phyloP scores from a whole-genome alignment of 345 rosid genomes.

The Mallotus nudiflorus region DNA sequence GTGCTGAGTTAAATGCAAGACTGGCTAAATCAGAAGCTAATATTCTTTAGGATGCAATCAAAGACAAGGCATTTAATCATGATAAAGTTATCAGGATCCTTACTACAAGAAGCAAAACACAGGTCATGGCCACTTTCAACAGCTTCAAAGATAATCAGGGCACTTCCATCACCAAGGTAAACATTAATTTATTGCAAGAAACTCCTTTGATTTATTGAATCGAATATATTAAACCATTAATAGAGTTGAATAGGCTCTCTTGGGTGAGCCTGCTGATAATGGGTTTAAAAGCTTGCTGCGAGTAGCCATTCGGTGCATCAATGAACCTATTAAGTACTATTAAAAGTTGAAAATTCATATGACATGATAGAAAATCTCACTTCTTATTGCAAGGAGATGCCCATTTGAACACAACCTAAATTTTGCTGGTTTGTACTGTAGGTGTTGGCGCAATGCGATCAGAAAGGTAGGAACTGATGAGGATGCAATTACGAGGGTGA shows the following conservation, averaged over 20 bases:
- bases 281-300: constrained; percentile 18
- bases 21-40: constrained; percentile 51
- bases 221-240: no score
- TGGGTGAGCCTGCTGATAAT: constrained; percentile 16
- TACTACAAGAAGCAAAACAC: constrained; percentile 60
- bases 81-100: constrained; percentile 60
- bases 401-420: neutral
- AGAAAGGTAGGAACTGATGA: constrained; percentile 43
- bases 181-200: no score
- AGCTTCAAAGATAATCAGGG: constrained; percentile 47
- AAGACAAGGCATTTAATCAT: constrained; percentile 43
- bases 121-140: constrained; percentile 62
- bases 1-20: constrained; percentile 44
- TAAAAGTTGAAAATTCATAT: constrained; percentile 17
- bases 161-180: constrained; percentile 54
- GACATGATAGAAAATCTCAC: neutral
- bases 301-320: constrained; percentile 24
- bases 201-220: no score
- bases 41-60: constrained; percentile 46
- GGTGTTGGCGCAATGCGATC: constrained; percentile 47
- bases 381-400: neutral
- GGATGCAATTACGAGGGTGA: constrained; percentile 51
- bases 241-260: constrained; percentile 4
- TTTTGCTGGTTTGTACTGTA: neutral
- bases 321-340: constrained; percentile 24